Percentiles rank a stretch among this genome's conserved stretches.
These are phyloP conservation scores for Ogataea saltuana DNA, from an alignment of 805 yeast species.

Conservation along the genomic window DNA sequence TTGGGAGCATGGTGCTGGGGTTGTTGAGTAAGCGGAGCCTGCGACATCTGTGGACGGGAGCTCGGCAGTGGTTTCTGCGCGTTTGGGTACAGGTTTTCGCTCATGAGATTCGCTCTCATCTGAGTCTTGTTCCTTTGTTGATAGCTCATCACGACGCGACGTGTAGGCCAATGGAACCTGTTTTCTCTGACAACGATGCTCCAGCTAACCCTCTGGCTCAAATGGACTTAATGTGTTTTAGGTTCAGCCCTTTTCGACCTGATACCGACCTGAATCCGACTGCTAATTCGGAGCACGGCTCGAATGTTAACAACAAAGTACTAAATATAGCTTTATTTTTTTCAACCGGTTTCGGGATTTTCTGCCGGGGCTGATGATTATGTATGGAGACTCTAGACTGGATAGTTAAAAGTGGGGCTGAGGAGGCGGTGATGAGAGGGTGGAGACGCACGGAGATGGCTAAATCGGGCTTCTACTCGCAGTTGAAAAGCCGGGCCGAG, in stretches of 20 bases:
- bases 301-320: background rate
- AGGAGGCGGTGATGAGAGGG: too few species aligned
- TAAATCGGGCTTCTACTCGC: too few species aligned
- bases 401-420: too few species aligned
- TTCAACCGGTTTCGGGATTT: background rate
- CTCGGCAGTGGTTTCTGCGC: conserved; percentile 6
- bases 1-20: too few species aligned
- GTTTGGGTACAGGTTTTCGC: conserved; percentile 16
- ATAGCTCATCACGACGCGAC: conserved; percentile 14
- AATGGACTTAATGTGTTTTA: background rate
- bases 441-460: too few species aligned
- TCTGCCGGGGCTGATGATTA: too few species aligned
- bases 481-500: too few species aligned
- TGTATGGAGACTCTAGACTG: too few species aligned
- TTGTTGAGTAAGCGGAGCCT: too few species aligned
- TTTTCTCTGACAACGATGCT: too few species aligned
- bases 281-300: background rate
- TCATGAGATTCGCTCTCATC: conserved; percentile 27
- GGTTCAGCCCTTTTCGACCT: background rate
- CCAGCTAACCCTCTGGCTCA: background rate
- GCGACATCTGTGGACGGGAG: conserved; percentile 1
- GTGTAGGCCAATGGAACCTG: too few species aligned
- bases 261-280: background rate
- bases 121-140: conserved; percentile 26
- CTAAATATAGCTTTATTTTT: conserved; percentile 1